Percentiles rank a stretch among this genome's conserved stretches.
Conservation (phyloP, 345 rosid genomes). For the Fremontodendron californicum region DNA sequence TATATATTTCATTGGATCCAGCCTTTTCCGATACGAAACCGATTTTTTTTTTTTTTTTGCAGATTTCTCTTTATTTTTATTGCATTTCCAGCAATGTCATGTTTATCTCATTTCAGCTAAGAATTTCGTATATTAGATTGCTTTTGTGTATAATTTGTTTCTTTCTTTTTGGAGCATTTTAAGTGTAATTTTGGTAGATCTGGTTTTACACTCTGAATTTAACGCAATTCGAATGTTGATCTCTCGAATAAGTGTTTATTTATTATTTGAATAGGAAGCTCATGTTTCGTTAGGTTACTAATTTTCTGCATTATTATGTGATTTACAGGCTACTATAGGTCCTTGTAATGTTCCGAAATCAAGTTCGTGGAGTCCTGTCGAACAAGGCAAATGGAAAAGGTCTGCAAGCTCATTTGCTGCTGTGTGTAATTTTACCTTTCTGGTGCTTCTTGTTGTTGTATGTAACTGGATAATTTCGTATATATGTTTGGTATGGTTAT, state of each 20-base stretch:
- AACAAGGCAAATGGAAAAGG: constrained; percentile 98
- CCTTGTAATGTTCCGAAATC: constrained; percentile 88
- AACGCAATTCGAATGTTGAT: constrained; percentile 10
- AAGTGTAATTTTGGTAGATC: constrained; percentile 27
- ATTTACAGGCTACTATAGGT: constrained; percentile 81
- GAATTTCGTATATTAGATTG: neutral
- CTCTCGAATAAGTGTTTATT: neutral
- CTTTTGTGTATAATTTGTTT: neutral
- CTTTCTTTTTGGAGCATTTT: neutral
- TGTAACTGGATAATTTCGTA: neutral
- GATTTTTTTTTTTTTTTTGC: neutral
- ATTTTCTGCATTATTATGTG: constrained; percentile 25
- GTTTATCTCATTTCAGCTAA: constrained; percentile 6
- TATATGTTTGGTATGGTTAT: neutral
- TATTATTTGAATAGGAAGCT: constrained; percentile 16
- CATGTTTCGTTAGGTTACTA: constrained; percentile 3
- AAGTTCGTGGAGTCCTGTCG: constrained; percentile 92
- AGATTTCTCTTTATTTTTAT: neutral
- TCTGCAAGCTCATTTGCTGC: constrained; percentile 18
- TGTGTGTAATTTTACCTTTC: neutral
- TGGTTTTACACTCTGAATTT: constrained; percentile 1
- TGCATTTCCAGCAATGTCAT: neutral
- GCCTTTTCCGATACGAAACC: neutral
- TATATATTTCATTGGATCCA: constrained; percentile 27
- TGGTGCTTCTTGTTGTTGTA: constrained; percentile 2